Evolutionary conservation across 306 rosid genomes (phyloP).

Genomic region (Sechiopsis laciniata): DNA sequence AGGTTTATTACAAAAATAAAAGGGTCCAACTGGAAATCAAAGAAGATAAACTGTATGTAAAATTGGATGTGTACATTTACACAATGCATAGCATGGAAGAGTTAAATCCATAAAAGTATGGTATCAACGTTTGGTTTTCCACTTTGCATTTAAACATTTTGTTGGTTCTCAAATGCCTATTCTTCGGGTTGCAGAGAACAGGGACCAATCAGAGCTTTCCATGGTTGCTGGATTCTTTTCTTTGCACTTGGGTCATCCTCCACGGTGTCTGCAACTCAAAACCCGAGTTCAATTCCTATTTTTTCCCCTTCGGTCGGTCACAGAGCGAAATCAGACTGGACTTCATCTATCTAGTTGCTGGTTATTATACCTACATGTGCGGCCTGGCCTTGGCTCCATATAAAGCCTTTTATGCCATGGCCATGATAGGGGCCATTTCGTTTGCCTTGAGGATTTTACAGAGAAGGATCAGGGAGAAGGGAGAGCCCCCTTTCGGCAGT

Average conservation of each 20-base stretch:
- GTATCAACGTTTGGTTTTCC: no score
- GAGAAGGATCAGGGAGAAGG: conserved; percentile 42
- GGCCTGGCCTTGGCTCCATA: conserved; percentile 76
- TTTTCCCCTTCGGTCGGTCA: conserved; percentile 43
- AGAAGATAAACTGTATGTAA: no score
- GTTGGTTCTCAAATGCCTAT: conserved; percentile 15
- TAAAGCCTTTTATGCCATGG: conserved; percentile 56
- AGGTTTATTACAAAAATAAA: no score
- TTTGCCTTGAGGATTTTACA: conserved; percentile 47
- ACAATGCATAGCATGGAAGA: no score
- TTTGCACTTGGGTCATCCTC: conserved; percentile 73
- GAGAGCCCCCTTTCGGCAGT: conserved; percentile 42
- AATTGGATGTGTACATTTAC: no score
- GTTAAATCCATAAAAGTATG: no score
- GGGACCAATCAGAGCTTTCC: conserved; percentile 68
- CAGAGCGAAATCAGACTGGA: conserved; percentile 45
- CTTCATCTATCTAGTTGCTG: conserved; percentile 63
- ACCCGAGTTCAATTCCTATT: conserved; percentile 60
- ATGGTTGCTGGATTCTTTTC: conserved; percentile 76
- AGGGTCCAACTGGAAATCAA: no score
- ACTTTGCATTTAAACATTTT: no score
- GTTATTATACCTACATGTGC: conserved; percentile 63
- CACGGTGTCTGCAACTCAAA: conserved; percentile 69
- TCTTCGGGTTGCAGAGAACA: conserved; percentile 54
- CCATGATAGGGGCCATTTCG: conserved; percentile 54